Base-by-base conservation (phyloP, 78 protist species). In the Speleostelium caveatum region DNA sequence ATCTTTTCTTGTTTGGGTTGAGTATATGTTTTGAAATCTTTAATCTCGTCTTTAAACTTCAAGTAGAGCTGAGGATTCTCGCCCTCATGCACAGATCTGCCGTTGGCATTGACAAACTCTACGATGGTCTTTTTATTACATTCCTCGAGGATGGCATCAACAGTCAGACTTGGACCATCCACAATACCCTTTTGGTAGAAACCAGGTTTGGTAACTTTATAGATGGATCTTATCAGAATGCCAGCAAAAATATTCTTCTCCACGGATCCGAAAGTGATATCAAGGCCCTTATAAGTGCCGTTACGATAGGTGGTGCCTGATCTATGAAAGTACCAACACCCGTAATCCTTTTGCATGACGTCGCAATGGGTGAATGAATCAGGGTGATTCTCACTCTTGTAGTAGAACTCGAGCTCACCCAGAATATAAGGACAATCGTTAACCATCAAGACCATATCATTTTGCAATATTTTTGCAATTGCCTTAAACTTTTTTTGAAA, bases 241-340 rank as follows among this genome's bases (percentile, higher is more conserved):
- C 91, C 91, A 33, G 63, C 77, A 45, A 45, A 69, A 0, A 51
- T 32, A 8, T 22, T 14, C 19, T 53, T 42, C 39, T 68, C 80
- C n/a, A n/a, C n/a, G 1, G 38, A 45, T 22, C 79, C 91, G 59
- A 83, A 83, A 12, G 91, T 83, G 2, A 83, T 83, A 58, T 83
- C 91, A 26, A 83, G 17, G 12, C 91, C 91, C 55, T 83, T 83
- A 17, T 56, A 83, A n/a, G 62, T 33, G 36, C 78, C 91, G 21
- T 61, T 38, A 33, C 42, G 63, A 26, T 69, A 83, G 3, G 35
- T 53, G 3, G 53, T 49, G 30, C 91, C 91, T 21, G 69, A 55
- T 39, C 91, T 61, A 45, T 83, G 91, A 32, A 83, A 83, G 33
- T 83, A 83, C 91, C 91, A 83, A 24, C 73, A 30, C 0, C 55